Base-by-base conservation (phyloP, 306 rosid genomes). In the Elaeagnus macrophylla region DNA sequence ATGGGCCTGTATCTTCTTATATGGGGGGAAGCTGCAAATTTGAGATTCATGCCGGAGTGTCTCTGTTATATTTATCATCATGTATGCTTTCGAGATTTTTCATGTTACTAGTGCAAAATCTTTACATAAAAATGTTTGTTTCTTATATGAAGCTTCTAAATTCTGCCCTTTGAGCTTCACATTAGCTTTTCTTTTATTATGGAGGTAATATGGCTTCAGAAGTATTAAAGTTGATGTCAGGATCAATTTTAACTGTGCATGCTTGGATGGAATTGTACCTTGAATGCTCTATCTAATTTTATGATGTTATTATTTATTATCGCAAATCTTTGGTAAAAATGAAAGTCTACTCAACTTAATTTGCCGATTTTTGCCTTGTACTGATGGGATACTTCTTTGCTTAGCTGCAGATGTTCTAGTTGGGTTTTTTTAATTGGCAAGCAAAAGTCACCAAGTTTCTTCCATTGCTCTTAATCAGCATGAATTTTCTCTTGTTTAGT, bases 11-110 rank as follows among this genome's bases (percentile, higher is more conserved):
- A 91, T 80, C 97, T 91, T 79, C 75, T 91, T 61, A 91, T 91
- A 61, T 91, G 97, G 97, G 97, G 97, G 54, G 97, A 91, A 81
- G 97, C 97, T 7, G 97, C 97, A 53, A 91, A 91, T 69, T 67
- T 91, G 67, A 85, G 97, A 80, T 91, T 91, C 81, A 86, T 91
- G 95, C 96, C 97, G 19, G 97, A 91, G 79, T 91, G 97, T 55
- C 95, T 91, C 46, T 86, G 97, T 77, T 91, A 91, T 68, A 91
- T 91, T 48, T 91, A 91, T 78, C 97, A 91, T 73, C 97, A 91
- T 69, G 97, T 91, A 80, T 66, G 85, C 56, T 54, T 57, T 60
- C 16, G 39, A 19, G 48, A 36, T 10, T 17, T 37, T 25, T 14
- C 6, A 7, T 7, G 6, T 53, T 48, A 16, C 48, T 10, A 12